Conservation (phyloP, 78 protist genomes). For the Mantamonas sphyraenae region DNA sequence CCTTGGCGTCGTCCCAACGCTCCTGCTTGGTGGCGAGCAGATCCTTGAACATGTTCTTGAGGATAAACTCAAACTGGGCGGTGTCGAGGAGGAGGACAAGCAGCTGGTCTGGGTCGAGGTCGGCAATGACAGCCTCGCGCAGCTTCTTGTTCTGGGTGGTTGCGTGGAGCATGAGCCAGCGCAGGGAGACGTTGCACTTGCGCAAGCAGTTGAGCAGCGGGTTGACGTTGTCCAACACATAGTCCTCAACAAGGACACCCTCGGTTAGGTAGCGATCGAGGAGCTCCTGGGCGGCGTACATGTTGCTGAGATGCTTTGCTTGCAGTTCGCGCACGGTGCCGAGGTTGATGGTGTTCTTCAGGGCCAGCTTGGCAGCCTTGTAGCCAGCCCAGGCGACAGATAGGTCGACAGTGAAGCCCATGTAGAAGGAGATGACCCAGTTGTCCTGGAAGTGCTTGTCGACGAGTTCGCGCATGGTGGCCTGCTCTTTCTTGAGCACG, state of each 20-base stretch:
- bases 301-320: no score
- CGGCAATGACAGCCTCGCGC: background rate
- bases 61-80: constrained; percentile 78
- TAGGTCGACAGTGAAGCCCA: constrained; percentile 91
- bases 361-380: constrained; percentile 86
- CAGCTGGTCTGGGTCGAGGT: constrained; percentile 15
- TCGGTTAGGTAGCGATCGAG: no score
- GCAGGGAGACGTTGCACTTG: constrained; percentile 80
- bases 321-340: no score
- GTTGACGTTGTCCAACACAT: constrained; percentile 63
- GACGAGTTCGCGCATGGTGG: constrained; percentile 94
- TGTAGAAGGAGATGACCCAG: constrained; percentile 88
- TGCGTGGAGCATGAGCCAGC: constrained; percentile 74
- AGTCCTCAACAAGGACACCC: constrained; percentile 77
- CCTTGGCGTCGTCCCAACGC: constrained; percentile 67
- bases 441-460: constrained; percentile 93
- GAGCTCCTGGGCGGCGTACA: no score
- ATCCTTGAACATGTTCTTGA: constrained; percentile 9
- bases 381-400: constrained; percentile 78
- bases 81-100: constrained; percentile 67
- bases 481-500: constrained; percentile 56
- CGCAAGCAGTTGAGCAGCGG: constrained; percentile 57
- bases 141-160: constrained; percentile 44
- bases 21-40: constrained; percentile 39
- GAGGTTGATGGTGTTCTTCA: constrained; percentile 72